Base-by-base conservation (phyloP, 202 grass and related monocot species). In the Panicum hallii region DNA sequence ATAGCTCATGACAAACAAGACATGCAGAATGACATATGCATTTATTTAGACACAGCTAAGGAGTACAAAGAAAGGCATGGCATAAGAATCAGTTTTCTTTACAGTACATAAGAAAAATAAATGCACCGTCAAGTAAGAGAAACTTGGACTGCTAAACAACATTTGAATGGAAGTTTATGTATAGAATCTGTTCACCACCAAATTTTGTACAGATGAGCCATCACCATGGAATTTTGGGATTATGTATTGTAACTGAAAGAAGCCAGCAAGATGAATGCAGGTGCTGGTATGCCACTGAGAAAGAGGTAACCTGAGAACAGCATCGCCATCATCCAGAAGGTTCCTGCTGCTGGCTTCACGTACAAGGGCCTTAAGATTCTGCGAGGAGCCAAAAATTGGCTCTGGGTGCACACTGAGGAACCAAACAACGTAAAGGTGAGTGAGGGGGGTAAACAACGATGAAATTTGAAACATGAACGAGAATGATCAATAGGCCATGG, bases 311-410 rank as follows among this genome's bases (percentile, higher is more conserved):
- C 85, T 75, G 70, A 70, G 66, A 36, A 82, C 47, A 49, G 36
- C 71, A 72, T 80, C 62, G 9, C 63, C 20, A 50, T 76, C 72
- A 28, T 78, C 72, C 50, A 77, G 71, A 75, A 88, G 79, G 32
- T 71, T 85, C 72, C 79, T 71, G 78, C 76, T 87, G 79, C 72
- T 89, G 40, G 74, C 84, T 90, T 94, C 87, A 85, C 82, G 87
- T 46, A 75, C 84, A 86, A 94, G 92, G 48, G 82, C 82, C 78
- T 86, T 90, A 7, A 94, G 89, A 73, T 80, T 90, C 38, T 44
- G 48, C 5, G 92, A 86, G 23, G 92, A 94, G 79, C 89, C 92
- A 90, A 94, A 94, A 49, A 88, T 82, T 40, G 92, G 89, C 80
- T 88, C 89, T 8, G 84, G 79, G n/a, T 91, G 87, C 82, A 41